Evolutionary conservation across 2,329 filamentous ascomycete species (phyloP).

Genomic region (Epichloe sp.): DNA sequence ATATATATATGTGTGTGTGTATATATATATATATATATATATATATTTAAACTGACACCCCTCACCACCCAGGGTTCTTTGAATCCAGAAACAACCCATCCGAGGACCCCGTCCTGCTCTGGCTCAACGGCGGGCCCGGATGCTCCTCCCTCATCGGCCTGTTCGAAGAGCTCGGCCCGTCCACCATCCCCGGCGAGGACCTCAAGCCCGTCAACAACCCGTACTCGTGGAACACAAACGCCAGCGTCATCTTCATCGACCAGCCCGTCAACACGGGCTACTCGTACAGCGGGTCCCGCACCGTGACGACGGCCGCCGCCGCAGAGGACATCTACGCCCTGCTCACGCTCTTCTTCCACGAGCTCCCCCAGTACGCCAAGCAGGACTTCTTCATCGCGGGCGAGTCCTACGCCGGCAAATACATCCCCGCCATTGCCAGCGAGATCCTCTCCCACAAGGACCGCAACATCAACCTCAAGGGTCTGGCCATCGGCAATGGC

Average conservation of each 20-base stretch:
- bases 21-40: too few relatives aligned
- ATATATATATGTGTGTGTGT: too few relatives aligned
- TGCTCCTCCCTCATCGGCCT: slow-evolving; percentile 26
- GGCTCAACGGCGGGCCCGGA: slow-evolving; percentile 28
- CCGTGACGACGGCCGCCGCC: slow-evolving; percentile 85
- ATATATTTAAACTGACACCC: not conserved
- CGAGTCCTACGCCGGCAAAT: slow-evolving; percentile 90
- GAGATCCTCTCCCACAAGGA: slow-evolving; percentile 90
- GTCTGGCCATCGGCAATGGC: slow-evolving; percentile 88
- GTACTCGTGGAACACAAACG: slow-evolving; percentile 49
- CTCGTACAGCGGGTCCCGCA: slow-evolving; percentile 50
- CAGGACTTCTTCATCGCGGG: slow-evolving; percentile 97
- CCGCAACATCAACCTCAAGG: slow-evolving; percentile 95
- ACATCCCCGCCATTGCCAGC: slow-evolving; percentile 81
- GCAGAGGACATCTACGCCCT: slow-evolving; percentile 96
- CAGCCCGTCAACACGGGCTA: slow-evolving; percentile 34
- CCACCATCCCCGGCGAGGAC: slow-evolving; percentile 42
- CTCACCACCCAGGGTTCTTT: slow-evolving; percentile 38
- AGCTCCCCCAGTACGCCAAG: slow-evolving; percentile 81
- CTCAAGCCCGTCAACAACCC: slow-evolving; percentile 33
- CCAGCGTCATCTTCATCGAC: slow-evolving; percentile 59
- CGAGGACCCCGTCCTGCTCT: slow-evolving; percentile 38
- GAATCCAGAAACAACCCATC: slow-evolving; percentile 26
- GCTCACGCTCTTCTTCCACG: slow-evolving; percentile 93
- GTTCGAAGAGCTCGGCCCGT: slow-evolving; percentile 64